Percentiles rank a stretch among this genome's conserved stretches.
phyloP scores from a whole-genome alignment of 1,139 yeast genomes.

The Scheffersomyces stambukii region DNA sequence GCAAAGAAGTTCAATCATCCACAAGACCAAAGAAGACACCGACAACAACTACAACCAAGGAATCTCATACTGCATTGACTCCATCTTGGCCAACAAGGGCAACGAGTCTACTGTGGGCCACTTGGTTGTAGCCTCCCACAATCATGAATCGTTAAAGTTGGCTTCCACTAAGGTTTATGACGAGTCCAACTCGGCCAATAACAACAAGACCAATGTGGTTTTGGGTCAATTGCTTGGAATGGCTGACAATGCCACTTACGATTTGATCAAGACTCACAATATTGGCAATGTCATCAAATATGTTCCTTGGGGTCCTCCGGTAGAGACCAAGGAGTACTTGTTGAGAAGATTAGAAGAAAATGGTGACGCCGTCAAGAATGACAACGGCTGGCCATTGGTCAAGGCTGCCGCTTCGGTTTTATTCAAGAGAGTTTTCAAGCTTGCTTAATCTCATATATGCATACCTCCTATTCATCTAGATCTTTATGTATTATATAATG shows the following conservation, averaged over 20 bases:
- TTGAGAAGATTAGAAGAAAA: slow-evolving; percentile 92
- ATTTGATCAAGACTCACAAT: slow-evolving; percentile 58
- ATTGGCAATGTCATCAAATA: slow-evolving; percentile 83
- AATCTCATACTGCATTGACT: slow-evolving; percentile 57
- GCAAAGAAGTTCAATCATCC: slow-evolving; percentile 62
- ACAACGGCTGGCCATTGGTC: slow-evolving; percentile 77
- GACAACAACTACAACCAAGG: slow-evolving; percentile 75
- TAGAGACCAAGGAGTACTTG: slow-evolving; percentile 88
- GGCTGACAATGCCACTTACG: slow-evolving; percentile 88
- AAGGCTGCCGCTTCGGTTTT: slow-evolving; percentile 50
- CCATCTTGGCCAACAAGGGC: slow-evolving; percentile 45
- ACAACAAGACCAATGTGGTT: slow-evolving; percentile 61
- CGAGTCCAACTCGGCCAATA: slow-evolving; percentile 18
- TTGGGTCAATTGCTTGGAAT: slow-evolving; percentile 92
- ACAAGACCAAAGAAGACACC: slow-evolving; percentile 70
- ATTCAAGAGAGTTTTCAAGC: slow-evolving; percentile 31
- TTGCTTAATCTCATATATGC: slow-evolving; percentile 4
- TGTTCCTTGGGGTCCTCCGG: slow-evolving; percentile 98
- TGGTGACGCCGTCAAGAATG: slow-evolving; percentile 90
- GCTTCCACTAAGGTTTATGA: slow-evolving; percentile 56
- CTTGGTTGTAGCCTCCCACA: slow-evolving; percentile 90
- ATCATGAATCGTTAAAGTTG: slow-evolving; percentile 68
- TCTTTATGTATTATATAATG: neutral
- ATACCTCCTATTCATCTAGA: too few relatives aligned
- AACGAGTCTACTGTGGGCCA: slow-evolving; percentile 66